Conservation (phyloP, 2,329 filamentous ascomycete species). For the Fusarium marasasianum region DNA sequence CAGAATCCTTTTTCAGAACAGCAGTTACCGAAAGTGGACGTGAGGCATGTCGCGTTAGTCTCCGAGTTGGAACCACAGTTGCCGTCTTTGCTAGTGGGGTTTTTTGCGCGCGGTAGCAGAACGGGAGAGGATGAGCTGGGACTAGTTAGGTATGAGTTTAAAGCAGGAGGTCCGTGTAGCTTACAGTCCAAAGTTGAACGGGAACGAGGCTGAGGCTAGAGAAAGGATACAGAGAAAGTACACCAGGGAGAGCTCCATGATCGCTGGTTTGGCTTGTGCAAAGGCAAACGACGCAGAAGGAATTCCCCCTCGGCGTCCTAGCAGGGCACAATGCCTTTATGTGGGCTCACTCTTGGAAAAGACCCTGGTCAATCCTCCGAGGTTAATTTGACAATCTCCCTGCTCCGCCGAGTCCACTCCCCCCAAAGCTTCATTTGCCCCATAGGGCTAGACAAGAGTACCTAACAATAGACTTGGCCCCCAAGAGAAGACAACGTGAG, state of each 20-base stretch:
- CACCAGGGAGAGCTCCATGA: background rate
- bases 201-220: background rate
- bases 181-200: background rate
- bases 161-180: background rate
- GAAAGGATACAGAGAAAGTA: background rate
- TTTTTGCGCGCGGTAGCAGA: background rate
- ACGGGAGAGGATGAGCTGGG: background rate
- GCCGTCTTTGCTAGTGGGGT: background rate
- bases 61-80: background rate
- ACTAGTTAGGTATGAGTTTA: rapidly evolving
- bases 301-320: background rate
- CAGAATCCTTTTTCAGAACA: background rate
- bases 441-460: background rate
- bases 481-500: background rate
- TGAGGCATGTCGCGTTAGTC: background rate
- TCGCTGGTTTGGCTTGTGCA: background rate
- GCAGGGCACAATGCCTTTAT: background rate
- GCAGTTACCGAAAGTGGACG: background rate
- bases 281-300: background rate
- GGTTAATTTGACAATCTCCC: background rate
- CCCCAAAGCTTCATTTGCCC: background rate
- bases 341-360: background rate
- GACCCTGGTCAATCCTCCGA: background rate
- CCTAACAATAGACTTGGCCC: background rate
- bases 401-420: background rate